These are phyloP conservation scores for carrot (Daucus carota) DNA, from an alignment of 129 eudicot species.

Conservation along the genomic window DH1_v3.0 NC_030388.2:29508001-29508500, in stretches of 20 bases:
- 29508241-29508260: not conserved
- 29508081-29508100: too few species aligned
- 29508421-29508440: conserved; percentile 89
- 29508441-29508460: conserved; percentile 99
- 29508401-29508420: conserved; percentile 92
- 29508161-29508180: not conserved
- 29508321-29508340: not conserved
- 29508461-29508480: conserved; percentile 10
- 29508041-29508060: not conserved
- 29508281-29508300: not conserved
- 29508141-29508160: not conserved
- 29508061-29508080: not conserved
- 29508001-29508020: not conserved
- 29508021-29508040: not conserved
- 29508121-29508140: not conserved
- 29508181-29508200: not conserved
- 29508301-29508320: not conserved
- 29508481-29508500: conserved; percentile 3
- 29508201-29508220: not conserved
- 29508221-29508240: not conserved
- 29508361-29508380: conserved; percentile 94
- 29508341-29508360: conserved; percentile 59
- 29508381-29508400: conserved; percentile 94
- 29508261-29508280: not conserved
- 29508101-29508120: too few species aligned